Evolutionary conservation across 116 monocot genomes (phyloP).

Genomic region (Zostera marina): DNA sequence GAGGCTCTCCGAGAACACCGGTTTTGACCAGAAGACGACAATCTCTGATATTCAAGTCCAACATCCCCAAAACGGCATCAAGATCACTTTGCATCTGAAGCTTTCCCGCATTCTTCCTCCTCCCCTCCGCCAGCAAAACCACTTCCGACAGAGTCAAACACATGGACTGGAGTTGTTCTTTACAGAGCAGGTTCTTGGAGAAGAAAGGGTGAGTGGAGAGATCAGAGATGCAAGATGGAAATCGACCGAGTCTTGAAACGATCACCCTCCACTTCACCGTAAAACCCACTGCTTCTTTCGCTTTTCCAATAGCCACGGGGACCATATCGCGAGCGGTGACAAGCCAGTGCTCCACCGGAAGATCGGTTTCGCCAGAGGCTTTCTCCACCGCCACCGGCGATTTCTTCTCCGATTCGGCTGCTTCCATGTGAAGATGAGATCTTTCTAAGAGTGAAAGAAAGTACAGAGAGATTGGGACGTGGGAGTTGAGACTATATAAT

Average conservation of each 20-base stretch:
- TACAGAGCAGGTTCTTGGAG: conserved; percentile 34
- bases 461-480: no score
- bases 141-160: conserved; percentile 19
- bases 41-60: conserved; percentile 40
- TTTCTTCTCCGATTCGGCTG: no score
- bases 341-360: conserved; percentile 16
- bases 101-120: conserved; percentile 28
- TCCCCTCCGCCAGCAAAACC: conserved; percentile 12
- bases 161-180: conserved; percentile 39
- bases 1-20: conserved; percentile 34
- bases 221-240: conserved; percentile 36
- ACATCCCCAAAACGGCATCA: conserved; percentile 28
- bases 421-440: no score
- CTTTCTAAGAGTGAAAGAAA: no score
- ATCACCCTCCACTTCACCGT: conserved; percentile 30
- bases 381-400: no score
- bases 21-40: conserved; percentile 49
- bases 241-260: conserved; percentile 24
- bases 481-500: no score
- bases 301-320: conserved; percentile 22
- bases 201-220: conserved; percentile 54
- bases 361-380: not conserved
- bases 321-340: conserved; percentile 18
- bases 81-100: conserved; percentile 83
- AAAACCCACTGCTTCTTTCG: conserved; percentile 19